Base-by-base conservation (phyloP, 305 asterid genomes). In the Fraxinus angustifolia region DNA sequence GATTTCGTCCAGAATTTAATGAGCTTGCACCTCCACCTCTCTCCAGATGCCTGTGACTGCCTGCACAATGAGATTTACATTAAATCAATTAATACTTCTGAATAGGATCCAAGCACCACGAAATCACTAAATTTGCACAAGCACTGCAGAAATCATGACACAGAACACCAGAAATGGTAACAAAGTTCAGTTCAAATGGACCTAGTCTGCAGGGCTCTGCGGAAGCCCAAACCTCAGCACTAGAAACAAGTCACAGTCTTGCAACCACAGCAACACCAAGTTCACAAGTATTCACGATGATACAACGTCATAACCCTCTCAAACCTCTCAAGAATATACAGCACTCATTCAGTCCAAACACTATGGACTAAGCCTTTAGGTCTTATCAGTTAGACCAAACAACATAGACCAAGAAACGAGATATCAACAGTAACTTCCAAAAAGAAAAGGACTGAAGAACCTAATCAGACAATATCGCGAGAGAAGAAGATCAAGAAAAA, bases 11-110 rank as follows among this genome's bases (percentile, higher is more conserved):
- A 35, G 88, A 73, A 72, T 80, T 80, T 14, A 85, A 81, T 4
- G 89, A 77, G 40, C 87, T 84, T 81, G 81, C 80, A 81, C 76
- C 84, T 86, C 81, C 53, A 79, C 28, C 83, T 79, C 72, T 84
- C 78, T 82, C 87, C n/a, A 78, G 38, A 65, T 77, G 83, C 84
- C 78, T 82, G 80, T 74, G 83, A 75, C 79, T 80, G 34, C 91
- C 97, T 92, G 90, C 83, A 79, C 58, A 82, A 48, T 82, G 45
- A 50, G 58, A 70, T 30, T 45, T 28, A 62, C 73, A 74, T 68
- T 67, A 33, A 83, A 73, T 58, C 45, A 19, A 75, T 80, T 48
- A 33, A 4, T 12, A 14, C 33, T 56, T 1, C 26, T 16, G 21
- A 3, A 50, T 50, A 50, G 60, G 2, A 50, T 50, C 60, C 60